Evolutionary conservation across 495 filamentous ascomycete species (phyloP).

Genomic region (Rhizodiscina lignyota): DNA sequence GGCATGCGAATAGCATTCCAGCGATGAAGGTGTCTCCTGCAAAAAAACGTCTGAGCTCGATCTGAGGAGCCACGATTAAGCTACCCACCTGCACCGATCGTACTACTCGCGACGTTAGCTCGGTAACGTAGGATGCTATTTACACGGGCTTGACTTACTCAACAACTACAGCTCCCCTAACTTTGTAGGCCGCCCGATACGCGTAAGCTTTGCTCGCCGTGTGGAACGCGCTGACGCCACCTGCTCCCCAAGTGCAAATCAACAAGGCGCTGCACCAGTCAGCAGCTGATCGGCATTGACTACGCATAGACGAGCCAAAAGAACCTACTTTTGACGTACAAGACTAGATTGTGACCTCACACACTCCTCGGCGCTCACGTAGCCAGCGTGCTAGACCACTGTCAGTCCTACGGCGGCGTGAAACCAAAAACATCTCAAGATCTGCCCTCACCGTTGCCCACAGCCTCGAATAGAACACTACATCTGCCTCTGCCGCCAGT

Average conservation of each 20-base stretch:
- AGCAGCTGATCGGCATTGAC: background rate
- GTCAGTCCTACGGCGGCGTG: background rate
- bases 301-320: background rate
- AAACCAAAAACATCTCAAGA: slow-evolving; percentile 2
- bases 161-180: background rate
- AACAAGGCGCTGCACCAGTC: background rate
- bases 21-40: slow-evolving; percentile 66
- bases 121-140: slow-evolving; percentile 8
- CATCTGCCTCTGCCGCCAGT: slow-evolving; percentile 44
- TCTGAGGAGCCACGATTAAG: slow-evolving; percentile 7
- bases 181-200: background rate
- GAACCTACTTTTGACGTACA: background rate
- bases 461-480: slow-evolving; percentile 52
- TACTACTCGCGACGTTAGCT: slow-evolving; percentile 40
- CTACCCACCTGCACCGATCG: slow-evolving; percentile 25
- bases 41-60: slow-evolving; percentile 37
- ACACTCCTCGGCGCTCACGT: slow-evolving; percentile 32
- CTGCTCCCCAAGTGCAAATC: no score
- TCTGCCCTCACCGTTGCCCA: slow-evolving; percentile 46
- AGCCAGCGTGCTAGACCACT: slow-evolving; percentile 26
- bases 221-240: background rate
- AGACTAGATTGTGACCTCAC: slow-evolving; percentile 22
- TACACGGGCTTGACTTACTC: background rate
- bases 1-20: slow-evolving; percentile 46
- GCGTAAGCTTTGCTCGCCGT: background rate